A percentile compares a stretch with the other conserved stretches of the same genome.
Evolutionary conservation across 2,329 filamentous ascomycete genomes (phyloP).

Genomic region (Xylariaceae sp.): DNA sequence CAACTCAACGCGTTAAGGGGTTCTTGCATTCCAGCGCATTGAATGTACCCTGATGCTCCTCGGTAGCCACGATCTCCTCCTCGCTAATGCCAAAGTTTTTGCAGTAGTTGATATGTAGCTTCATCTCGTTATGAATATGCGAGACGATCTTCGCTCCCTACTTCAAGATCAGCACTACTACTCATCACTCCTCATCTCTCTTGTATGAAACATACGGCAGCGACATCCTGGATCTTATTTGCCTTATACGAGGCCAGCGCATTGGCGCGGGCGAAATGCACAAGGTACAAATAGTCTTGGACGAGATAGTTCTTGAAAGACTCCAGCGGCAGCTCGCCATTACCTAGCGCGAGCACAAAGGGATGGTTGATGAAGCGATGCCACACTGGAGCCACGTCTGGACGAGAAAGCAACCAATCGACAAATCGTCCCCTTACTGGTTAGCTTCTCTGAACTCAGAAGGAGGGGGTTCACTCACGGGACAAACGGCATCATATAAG

Average conservation of each 20-base stretch:
- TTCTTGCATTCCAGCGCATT: background rate
- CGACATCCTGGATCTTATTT: conserved; percentile 66
- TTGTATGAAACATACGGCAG: conserved; percentile 47
- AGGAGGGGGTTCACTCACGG: conserved; percentile 41
- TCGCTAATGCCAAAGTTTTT: conserved; percentile 70
- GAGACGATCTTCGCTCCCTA: conserved; percentile 65
- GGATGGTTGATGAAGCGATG: conserved; percentile 70
- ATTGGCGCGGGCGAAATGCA: conserved; percentile 85
- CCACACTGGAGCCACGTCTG: conserved; percentile 72
- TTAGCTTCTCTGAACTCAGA: conserved; percentile 3
- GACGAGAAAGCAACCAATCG: conserved; percentile 71
- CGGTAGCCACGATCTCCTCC: conserved; percentile 63
- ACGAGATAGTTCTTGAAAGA: conserved; percentile 85
- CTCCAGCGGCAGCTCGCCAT: conserved; percentile 66
- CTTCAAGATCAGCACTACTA: background rate
- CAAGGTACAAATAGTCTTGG: conserved; percentile 88
- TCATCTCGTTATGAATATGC: conserved; percentile 74
- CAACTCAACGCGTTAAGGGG: background rate
- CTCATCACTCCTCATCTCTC: background rate
- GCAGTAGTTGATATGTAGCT: conserved; percentile 78
- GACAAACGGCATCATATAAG: conserved; percentile 61
- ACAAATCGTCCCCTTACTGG: conserved; percentile 64
- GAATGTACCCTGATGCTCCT: conserved; percentile 65
- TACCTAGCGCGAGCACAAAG: conserved; percentile 72
- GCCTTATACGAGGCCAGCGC: conserved; percentile 82